Evolutionary conservation across 73 alveolate genomes (phyloP), one percentile per base, ranked within the genome.

Genomic region (Effrenium voratum): DNA sequence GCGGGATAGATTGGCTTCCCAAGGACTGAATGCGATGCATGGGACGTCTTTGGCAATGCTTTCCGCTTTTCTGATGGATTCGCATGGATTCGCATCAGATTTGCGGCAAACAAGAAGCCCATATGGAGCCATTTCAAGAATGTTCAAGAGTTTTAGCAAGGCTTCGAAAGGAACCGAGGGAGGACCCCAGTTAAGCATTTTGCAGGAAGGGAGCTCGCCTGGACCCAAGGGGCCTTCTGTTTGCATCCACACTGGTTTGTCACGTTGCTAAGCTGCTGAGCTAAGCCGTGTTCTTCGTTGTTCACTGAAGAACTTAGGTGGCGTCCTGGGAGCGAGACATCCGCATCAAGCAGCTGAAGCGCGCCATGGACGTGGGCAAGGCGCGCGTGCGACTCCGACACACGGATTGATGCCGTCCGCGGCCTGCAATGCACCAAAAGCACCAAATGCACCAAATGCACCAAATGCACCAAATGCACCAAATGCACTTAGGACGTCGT

Each of bases 321-420:
- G 87, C 97, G 34, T 90, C 97, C 45, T 90, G 97, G 97, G 97
- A 90, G 75, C 26, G 97, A 50, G 97, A 90, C 76, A 90, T 90
- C 49, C 97, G 97, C 40, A 79, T 90, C 59, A 90, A 70, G 57
- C 88, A 90, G 34, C 97, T 90, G 97, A 90, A 70, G 75, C 97
- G 97, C 15, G 97, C 97, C 40, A 90, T 90, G 97, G 97, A 90
- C 45, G 86, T 70, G 28, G 97, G 97, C 97, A 90, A 70, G 76
- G 97, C 26, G 40, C 75, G 75, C 34, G 19, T 19, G 26, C 63
- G 26, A 8, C 63, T 36, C 75, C 75, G 6, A 30, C 38, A 22
- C 75, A 22, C 75, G 3, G 15, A 22, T 36, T 60, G 75, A 30
- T 6, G 15, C 3, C n/a, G 15, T 60, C 38, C 24, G 75, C 15